A percentile compares a stretch with the other conserved stretches of the same genome.
Conservation (phyloP, 768 basidiomycete species). For the Cystobasidium ongulense region DNA sequence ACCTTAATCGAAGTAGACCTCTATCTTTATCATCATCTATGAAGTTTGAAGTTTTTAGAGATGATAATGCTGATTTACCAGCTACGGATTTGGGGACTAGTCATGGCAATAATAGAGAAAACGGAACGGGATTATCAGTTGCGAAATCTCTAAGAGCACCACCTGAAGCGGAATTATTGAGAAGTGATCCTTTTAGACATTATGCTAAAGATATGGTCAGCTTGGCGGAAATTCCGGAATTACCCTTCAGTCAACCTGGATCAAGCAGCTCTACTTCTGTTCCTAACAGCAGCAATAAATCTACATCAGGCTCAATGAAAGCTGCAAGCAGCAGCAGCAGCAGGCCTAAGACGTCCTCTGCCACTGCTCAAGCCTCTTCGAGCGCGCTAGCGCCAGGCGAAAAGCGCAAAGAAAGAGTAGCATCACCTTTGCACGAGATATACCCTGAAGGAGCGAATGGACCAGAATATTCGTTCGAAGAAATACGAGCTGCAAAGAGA, state of each 20-base stretch:
- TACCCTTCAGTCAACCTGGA: background rate
- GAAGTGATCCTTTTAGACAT: slow-evolving; percentile 47
- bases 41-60: slow-evolving; percentile 49
- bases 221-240: slow-evolving; percentile 38
- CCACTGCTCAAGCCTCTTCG: background rate
- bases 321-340: background rate
- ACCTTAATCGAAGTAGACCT: background rate
- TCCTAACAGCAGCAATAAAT: background rate
- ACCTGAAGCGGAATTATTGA: slow-evolving; percentile 48
- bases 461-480: slow-evolving; percentile 60
- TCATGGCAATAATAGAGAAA: slow-evolving; percentile 36
- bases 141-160: slow-evolving; percentile 35
- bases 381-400: background rate
- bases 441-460: slow-evolving; percentile 56
- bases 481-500: slow-evolving; percentile 52
- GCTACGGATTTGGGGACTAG: slow-evolving; percentile 27
- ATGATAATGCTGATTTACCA: slow-evolving; percentile 37
- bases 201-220: slow-evolving; percentile 41
- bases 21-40: slow-evolving; percentile 41
- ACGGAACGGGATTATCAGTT: slow-evolving; percentile 13
- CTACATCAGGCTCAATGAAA: background rate
- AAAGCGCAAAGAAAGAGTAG: slow-evolving; percentile 32
- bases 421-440: slow-evolving; percentile 49
- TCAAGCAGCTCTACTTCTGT: background rate
- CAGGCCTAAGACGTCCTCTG: background rate